Base-by-base conservation (phyloP, 768 basidiomycete species). In the Auricularia heimuer region DNA sequence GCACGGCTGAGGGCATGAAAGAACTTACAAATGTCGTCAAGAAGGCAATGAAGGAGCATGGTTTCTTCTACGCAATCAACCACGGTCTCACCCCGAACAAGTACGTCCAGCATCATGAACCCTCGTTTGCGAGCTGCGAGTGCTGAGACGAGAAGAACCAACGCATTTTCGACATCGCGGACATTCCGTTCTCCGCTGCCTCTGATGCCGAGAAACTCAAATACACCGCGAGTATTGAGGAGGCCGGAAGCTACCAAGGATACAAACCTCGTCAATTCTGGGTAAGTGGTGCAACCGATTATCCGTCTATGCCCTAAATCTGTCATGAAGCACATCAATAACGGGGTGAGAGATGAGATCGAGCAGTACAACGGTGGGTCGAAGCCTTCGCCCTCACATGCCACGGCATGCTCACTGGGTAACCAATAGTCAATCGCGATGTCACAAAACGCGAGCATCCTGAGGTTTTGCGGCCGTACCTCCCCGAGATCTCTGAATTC, bases 241-340 rank as follows among this genome's bases (percentile, higher is more conserved):
- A 75, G 62, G 78, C 75, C 0, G 82, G 82, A 1, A 80, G 80
- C 0, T 85, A 82, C 65, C 79, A 83, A 62, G 84, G 84, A 0
- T 85, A 85, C 67, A 85, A 85, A 67, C 76, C 76, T 3, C 77
- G 79, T 12, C 76, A 81, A 65, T 81, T 80, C 63, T 86, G 83
- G 83, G 84, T 83, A 67, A 7, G 74, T 69, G 1, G 8, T 8
- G 11, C 4, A 12, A 8, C 24, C 6, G 36, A 42, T 12, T 3
- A 7, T 14, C 39, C 4, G 39, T 7, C 39, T 42, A 24, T 21
- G 18, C n/a, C 11, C 39, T n/a, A 18, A 54, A 35, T 6, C 21
- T 8, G 3, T 3, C 11, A 47, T 14, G 4, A 51, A 81, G 80
- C 74, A 77, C 63, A 76, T 81, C 63, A 75, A 75, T 35, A 73